Evolutionary conservation across 257 asterid species (phyloP), one percentile per base, ranked within the genome.

Genomic region (Galeopsis tetrahit): DNA sequence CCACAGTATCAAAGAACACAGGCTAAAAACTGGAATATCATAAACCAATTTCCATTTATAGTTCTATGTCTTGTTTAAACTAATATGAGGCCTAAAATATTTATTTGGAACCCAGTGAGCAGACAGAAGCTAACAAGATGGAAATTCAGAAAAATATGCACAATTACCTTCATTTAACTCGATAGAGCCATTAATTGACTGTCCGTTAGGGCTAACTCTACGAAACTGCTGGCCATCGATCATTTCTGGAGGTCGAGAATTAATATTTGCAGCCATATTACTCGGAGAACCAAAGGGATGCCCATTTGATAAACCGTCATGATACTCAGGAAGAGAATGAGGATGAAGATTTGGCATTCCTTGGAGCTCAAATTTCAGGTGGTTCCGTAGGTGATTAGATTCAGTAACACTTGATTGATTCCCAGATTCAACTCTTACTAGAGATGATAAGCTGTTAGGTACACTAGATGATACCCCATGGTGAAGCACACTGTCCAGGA

Each of bases 251-350:
- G 88, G 79, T 32, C 87, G 84, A 28, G 81, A 80, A 84, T 78
- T 80, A 55, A 88, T 78, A 78, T 75, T 86, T 66, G 90, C 79
- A 83, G 92, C 80, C 55, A 86, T 83, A 75, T 77, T 82, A 60
- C 90, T 83, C 13, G 96, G 89, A 53, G 99, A 88, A 77, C 85
- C 90, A 71, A 83, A 81, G 44, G 89, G 80, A 74, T 55, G 81
- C 70, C 91, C 92, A 82, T 80, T 84, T 75, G 89, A 71, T 72
- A 87, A 75, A 65, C 91, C 86, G 83, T 87, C 92, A 65, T 86
- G 88, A 81, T 82, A 88, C 32, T 94, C 96, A 68, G 96, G 94
- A 73, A 88, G 90, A 17, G 97, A 88, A 78, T 86, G 95, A 75
- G 96, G 92, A 73, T 83, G 95, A 67, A 77, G 77, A 86, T 81